A percentile compares a stretch with the other conserved stretches of the same genome.
Conservation (phyloP, 73 alveolate genomes). For the Uronychia setigera region DNA sequence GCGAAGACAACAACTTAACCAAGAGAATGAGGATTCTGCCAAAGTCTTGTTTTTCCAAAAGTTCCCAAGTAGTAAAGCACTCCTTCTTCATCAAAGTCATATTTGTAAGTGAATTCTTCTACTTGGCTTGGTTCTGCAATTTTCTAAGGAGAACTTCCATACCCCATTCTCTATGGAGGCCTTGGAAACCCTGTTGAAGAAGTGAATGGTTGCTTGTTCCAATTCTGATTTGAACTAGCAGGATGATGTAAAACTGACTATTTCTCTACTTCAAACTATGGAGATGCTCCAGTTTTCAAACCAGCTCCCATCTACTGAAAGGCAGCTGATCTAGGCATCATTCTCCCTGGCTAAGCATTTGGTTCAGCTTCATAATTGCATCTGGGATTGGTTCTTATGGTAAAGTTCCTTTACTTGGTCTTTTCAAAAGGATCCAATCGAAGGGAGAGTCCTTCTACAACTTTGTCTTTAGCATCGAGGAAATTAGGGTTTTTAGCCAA, state of each 20-base stretch:
- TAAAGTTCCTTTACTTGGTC: constrained; percentile 11
- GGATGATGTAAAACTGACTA: too few species aligned
- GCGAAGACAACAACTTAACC: constrained; percentile 82
- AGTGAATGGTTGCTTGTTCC: too few species aligned
- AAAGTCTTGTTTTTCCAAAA: constrained; percentile 69
- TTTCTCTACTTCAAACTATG: too few species aligned
- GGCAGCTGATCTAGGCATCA: background rate
- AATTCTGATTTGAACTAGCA: too few species aligned
- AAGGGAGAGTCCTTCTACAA: constrained; percentile 54
- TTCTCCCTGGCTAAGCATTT: background rate
- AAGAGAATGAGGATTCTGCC: constrained; percentile 87
- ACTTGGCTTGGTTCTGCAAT: constrained; percentile 1
- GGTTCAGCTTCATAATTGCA: background rate
- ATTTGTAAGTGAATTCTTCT: constrained; percentile 71
- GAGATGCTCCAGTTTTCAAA: too few species aligned
- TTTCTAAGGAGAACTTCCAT: too few species aligned
- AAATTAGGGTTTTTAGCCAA: constrained; percentile 47
- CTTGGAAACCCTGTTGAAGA: too few species aligned
- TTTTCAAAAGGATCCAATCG: constrained; percentile 53
- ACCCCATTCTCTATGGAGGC: background rate
- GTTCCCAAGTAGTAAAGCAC: constrained; percentile 88
- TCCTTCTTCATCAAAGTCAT: constrained; percentile 93
- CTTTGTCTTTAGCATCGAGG: constrained; percentile 49
- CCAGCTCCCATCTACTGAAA: background rate
- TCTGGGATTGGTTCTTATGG: constrained; percentile 32